Base-by-base conservation (phyloP, 2,329 filamentous ascomycete species). In the Pseudocercospora pini-densiflorae region DNA sequence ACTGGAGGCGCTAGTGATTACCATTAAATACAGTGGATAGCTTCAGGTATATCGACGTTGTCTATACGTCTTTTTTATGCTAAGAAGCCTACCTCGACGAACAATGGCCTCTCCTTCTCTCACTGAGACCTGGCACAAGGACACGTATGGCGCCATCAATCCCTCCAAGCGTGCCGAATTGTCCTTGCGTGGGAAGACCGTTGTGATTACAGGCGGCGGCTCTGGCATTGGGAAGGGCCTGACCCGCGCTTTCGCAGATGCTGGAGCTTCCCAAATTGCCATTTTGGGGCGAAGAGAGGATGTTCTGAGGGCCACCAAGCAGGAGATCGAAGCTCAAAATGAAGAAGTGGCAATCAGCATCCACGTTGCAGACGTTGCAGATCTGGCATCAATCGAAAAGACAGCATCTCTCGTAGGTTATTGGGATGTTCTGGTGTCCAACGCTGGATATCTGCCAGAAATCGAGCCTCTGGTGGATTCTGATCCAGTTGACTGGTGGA, bases 181-280 rank as follows among this genome's bases (percentile, higher is more conserved):
- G 8, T 55, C 51, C 27, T 16, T 55, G 5, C 16, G 4, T 14
- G 80, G 78, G 54, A 82, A 81, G 66, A 77, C 70, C 3, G 70
- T 82, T 1, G 2, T 82, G 4, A 70, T 83, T 16, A 84, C 82
- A 4, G 82, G 82, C 27, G 81, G 79, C 0, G 81, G 81, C 3
- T 78, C 71, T 14, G 82, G 82, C 8, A 84, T 85, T 51, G 82
- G 82, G 31, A 76, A 75, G 36, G 79, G 76, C 54, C 82, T 78
- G 9, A 80, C 81, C 6, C 72, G 59, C n/a, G 73, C 72, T 66
- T 85, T 84, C 62, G 82, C 82, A 7, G 59, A 74, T 67, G 81
- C 83, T 64, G 81, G 82, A 12, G 81, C 82, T 0, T 73, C 77
- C 45, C 74, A 74, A 0, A 81, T 86, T 55, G 77, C 77, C 9